Evolutionary conservation across 495 filamentous ascomycete species (phyloP).

Genomic region (Penicilliopsis zonata): DNA sequence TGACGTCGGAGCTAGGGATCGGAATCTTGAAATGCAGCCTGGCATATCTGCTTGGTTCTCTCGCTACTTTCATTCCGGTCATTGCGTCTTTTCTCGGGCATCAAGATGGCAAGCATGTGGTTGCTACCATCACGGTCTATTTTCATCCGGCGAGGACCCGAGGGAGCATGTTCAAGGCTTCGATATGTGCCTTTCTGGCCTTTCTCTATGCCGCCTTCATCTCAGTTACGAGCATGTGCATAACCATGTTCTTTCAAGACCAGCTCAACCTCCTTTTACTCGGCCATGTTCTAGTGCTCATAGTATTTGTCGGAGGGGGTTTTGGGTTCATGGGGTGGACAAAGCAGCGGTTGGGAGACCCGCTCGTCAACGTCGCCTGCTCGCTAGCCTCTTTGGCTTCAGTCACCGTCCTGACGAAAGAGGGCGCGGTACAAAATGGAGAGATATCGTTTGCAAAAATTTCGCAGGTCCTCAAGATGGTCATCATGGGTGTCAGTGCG

Average conservation of each 20-base stretch:
- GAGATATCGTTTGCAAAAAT: constrained; percentile 75
- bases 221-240: constrained; percentile 75
- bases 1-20: constrained; percentile 47
- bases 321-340: constrained; percentile 87
- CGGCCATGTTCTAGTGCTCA: constrained; percentile 70
- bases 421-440: constrained; percentile 71
- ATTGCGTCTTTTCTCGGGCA: constrained; percentile 64
- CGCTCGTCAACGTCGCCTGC: constrained; percentile 82
- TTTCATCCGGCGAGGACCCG: constrained; percentile 90
- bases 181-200: constrained; percentile 68
- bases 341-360: constrained; percentile 77
- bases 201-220: constrained; percentile 75
- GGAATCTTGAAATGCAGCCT: constrained; percentile 87
- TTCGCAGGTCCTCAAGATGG: constrained; percentile 78
- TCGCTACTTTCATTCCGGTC: constrained; percentile 72
- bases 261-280: constrained; percentile 50
- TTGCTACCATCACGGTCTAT: constrained; percentile 85
- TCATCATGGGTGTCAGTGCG: constrained; percentile 69
- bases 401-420: constrained; percentile 87
- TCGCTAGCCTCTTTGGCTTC: constrained; percentile 84
- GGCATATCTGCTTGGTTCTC: constrained; percentile 78
- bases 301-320: constrained; percentile 81
- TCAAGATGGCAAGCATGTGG: constrained; percentile 93
- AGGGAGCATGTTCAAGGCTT: constrained; percentile 85
- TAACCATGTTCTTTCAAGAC: constrained; percentile 63